Percentiles rank a stretch among this genome's conserved stretches.
phyloP scores from a whole-genome alignment of 2,329 filamentous ascomycete species.

The Penicillium sumatraense region DNA sequence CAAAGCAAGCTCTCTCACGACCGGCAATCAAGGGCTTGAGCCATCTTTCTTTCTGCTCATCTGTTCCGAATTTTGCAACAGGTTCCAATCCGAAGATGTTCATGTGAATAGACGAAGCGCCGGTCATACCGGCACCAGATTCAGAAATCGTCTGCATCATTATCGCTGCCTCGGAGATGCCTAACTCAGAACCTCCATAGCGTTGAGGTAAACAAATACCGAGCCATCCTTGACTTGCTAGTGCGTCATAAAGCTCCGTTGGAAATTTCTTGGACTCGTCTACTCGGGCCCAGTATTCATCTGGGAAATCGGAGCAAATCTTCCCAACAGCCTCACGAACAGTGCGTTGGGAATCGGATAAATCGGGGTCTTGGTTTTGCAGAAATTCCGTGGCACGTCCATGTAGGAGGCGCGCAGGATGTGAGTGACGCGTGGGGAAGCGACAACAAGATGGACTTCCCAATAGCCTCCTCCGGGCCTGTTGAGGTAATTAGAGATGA shows the following conservation, averaged over 20 bases:
- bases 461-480: neutral
- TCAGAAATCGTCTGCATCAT: conserved; percentile 57
- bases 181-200: conserved; percentile 49
- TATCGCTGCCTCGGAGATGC: conserved; percentile 48
- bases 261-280: conserved; percentile 47
- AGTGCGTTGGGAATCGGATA: conserved; percentile 26
- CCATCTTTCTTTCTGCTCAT: conserved; percentile 48
- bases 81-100: conserved; percentile 55
- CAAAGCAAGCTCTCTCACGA: conserved; percentile 48
- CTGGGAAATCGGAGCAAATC: conserved; percentile 48
- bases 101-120: conserved; percentile 51
- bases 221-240: conserved; percentile 50
- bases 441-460: no score
- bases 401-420: conserved; percentile 7
- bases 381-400: conserved; percentile 28
- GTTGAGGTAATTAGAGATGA: neutral
- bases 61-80: conserved; percentile 50
- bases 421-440: neutral
- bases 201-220: conserved; percentile 51
- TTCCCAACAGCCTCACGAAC: conserved; percentile 51
- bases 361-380: conserved; percentile 21
- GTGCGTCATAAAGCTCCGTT: conserved; percentile 44
- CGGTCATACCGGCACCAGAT: conserved; percentile 50
- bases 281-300: conserved; percentile 48
- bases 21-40: conserved; percentile 47